Evolutionary conservation across 164 flowering plant species (phyloP), one percentile per base, ranked within the genome.

Genomic region (Stephania cephalantha): DNA sequence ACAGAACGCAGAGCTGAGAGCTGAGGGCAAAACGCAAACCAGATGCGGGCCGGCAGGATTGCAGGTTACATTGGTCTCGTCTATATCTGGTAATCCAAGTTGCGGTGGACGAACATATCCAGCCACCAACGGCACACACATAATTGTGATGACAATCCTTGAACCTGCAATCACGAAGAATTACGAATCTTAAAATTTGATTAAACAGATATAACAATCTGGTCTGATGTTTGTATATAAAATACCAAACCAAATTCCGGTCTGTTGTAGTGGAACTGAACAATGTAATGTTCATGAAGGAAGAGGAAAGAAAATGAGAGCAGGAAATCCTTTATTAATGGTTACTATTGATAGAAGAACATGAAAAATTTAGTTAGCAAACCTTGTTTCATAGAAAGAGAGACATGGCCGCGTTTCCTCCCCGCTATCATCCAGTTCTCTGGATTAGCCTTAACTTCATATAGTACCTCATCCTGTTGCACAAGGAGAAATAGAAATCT

Each of bases 341-440:
- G 42, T 35, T 35, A 35, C 4, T 35, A 35, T 35, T 35, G 3
- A 35, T 35, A 0, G 42, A 55, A 17, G 50, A 30, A 22, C 20
- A 67, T 58, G 13, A 20, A 52, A 13, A 25, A 71, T 10, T 12
- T 50, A 74, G 9, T 18, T 22, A 15, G 9, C 29, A 5, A 58
- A 94, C 99, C 99, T 91, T 88, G 95, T 71, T 86, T 80, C n/a
- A 75, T 75, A 42, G 97, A 85, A 71, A 96, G 88, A 46, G 89
- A 84, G 45, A 86, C 89, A 82, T 92, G 89, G 42, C 99, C 99
- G 72, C 94, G 85, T 81, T 91, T 96, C 85, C 99, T 90, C 73
- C 99, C 99, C 75, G 99, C 99, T 79, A 96, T 88, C 99, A 96
- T 96, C 99, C 99, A 96, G 79, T 86, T 88, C 65, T 88, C 91